Conservation (phyloP, 1,284 basidiomycete genomes). For the Prillingera fragicola region DNA sequence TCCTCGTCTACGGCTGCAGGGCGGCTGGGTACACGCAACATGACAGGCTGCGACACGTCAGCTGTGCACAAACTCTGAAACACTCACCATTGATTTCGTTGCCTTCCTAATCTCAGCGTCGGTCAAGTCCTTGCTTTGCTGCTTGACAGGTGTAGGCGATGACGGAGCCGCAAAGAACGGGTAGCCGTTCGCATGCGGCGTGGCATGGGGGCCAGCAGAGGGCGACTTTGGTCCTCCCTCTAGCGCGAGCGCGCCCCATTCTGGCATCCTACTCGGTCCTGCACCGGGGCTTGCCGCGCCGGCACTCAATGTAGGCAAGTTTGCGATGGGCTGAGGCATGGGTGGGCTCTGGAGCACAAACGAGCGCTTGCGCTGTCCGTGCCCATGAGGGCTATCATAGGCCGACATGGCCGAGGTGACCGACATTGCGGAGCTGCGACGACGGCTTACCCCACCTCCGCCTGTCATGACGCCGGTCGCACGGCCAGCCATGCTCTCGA, state of each 20-base stretch:
- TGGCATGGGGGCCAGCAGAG: slow-evolving; percentile 7
- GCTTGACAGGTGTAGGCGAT: slow-evolving; percentile 9
- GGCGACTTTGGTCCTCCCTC: slow-evolving; percentile 35
- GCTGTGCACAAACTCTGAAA: neutral
- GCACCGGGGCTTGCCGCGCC: neutral
- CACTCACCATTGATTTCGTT: slow-evolving; percentile 43
- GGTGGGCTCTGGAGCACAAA: slow-evolving; percentile 41
- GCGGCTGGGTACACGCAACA: slow-evolving; percentile 23
- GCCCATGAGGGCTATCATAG: too few species aligned
- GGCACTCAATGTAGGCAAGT: slow-evolving; percentile 36
- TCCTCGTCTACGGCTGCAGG: neutral
- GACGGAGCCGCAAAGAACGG: slow-evolving; percentile 20
- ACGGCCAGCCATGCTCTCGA: too few species aligned
- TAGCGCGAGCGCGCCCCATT: slow-evolving; percentile 34
- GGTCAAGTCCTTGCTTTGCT: slow-evolving; percentile 22
- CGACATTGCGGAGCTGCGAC: too few species aligned
- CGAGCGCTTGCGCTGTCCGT: slow-evolving; percentile 8
- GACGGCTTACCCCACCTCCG: too few species aligned
- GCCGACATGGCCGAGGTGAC: too few species aligned
- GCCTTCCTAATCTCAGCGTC: slow-evolving; percentile 42
- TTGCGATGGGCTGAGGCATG: slow-evolving; percentile 46
- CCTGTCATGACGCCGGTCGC: too few species aligned
- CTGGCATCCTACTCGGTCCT: slow-evolving; percentile 29
- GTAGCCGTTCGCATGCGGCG: slow-evolving; percentile 21
- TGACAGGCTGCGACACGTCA: slow-evolving; percentile 37